These are phyloP conservation scores for Isatis tinctoria DNA, from an alignment of 345 rosid genomes.

Conservation along the genomic window DNA sequence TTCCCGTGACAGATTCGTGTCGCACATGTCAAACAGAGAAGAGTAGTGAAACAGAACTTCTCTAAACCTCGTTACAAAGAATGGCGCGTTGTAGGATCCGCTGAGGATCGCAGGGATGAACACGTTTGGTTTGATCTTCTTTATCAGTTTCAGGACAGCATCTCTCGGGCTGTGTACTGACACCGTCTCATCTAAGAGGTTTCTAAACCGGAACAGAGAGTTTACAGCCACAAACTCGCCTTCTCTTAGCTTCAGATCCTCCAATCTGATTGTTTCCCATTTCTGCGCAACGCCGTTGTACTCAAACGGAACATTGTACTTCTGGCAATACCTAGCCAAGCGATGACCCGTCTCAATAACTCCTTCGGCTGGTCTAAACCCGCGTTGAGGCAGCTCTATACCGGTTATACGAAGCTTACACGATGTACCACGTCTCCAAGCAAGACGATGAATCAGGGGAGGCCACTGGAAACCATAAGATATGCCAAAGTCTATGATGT, in stretches of 20 bases:
- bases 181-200: conserved; percentile 68
- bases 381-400: conserved; percentile 71
- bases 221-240: conserved; percentile 66
- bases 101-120: conserved; percentile 44
- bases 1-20: conserved; percentile 38
- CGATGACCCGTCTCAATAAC: conserved; percentile 60
- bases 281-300: conserved; percentile 62
- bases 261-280: conserved; percentile 65
- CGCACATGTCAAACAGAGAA: conserved; percentile 59
- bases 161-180: conserved; percentile 53
- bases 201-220: conserved; percentile 50
- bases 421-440: conserved; percentile 45
- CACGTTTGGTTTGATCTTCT: conserved; percentile 54
- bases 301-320: conserved; percentile 63
- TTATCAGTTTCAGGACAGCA: conserved; percentile 47
- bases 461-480: conserved; percentile 90
- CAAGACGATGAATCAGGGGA: conserved; percentile 49
- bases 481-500: conserved; percentile 81
- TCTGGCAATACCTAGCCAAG: conserved; percentile 64
- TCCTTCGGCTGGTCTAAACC: conserved; percentile 75
- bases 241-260: conserved; percentile 47
- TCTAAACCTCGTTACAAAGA: conserved; percentile 63
- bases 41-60: conserved; percentile 76
- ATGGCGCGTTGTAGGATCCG: conserved; percentile 67
- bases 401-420: conserved; percentile 85